A percentile compares a stretch with the other conserved stretches of the same genome.
These are phyloP conservation scores for Xylariaceae sp. DNA, from an alignment of 2,329 filamentous ascomycete species.

Conservation along the genomic window DNA sequence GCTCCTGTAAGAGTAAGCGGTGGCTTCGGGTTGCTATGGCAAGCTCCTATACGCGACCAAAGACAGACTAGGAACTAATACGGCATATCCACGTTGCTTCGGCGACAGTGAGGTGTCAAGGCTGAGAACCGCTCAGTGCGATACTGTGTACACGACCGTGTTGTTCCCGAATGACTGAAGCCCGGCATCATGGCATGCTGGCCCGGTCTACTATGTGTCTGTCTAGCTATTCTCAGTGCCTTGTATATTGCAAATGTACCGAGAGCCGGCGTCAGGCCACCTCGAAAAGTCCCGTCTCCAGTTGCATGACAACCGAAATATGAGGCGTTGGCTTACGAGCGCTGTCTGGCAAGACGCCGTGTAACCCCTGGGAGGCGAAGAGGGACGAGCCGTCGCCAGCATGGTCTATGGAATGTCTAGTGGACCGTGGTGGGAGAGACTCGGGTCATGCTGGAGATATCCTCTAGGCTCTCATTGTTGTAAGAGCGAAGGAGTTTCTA, in stretches of 20 bases:
- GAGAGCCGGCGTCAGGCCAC: slow-evolving; percentile 4
- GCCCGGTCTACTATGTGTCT: background rate
- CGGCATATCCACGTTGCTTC: slow-evolving; percentile 11
- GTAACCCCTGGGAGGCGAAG: slow-evolving; percentile 1
- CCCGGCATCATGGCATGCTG: slow-evolving; percentile 4
- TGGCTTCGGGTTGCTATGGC: slow-evolving; percentile 1
- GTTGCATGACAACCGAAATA: slow-evolving; percentile 10
- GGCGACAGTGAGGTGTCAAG: slow-evolving; percentile 10
- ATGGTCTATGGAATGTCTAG: background rate
- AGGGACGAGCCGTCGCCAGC: background rate
- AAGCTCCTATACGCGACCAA: slow-evolving; percentile 4
- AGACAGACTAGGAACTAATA: background rate
- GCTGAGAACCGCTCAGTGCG: slow-evolving; percentile 1
- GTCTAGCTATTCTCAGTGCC: background rate
- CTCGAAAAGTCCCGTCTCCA: slow-evolving; percentile 1
- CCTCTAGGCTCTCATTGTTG: background rate
- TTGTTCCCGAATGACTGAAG: slow-evolving; percentile 12
- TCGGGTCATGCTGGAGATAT: background rate
- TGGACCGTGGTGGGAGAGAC: background rate
- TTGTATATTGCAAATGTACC: no score
- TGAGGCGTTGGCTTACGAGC: slow-evolving; percentile 4
- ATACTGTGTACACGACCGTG: slow-evolving; percentile 1
- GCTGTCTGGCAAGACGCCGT: slow-evolving; percentile 8
- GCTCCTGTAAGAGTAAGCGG: slow-evolving; percentile 2
- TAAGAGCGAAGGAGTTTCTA: no score